These are phyloP conservation scores for Fusarium sp. DNA, from an alignment of 2,329 filamentous ascomycete genomes.

Conservation along the genomic window DNA sequence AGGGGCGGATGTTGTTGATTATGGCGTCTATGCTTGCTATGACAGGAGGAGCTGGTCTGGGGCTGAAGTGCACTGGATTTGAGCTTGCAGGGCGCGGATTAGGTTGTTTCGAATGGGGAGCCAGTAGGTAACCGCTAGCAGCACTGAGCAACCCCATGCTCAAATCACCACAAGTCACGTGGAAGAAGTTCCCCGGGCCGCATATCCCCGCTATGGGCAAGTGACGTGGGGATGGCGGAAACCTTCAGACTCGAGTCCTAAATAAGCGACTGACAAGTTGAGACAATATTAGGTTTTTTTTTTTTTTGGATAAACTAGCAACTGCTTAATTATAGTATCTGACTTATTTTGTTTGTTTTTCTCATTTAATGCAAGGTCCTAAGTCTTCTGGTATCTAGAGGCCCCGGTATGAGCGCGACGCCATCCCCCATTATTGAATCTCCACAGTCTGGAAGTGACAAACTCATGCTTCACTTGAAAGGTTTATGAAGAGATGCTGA, in stretches of 20 bases:
- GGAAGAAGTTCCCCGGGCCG: background rate
- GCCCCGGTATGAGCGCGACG: background rate
- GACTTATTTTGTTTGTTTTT: background rate
- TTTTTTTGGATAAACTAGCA: background rate
- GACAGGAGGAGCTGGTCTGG: conserved; percentile 9
- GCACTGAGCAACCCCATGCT: conserved; percentile 9
- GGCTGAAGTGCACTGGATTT: conserved; percentile 3
- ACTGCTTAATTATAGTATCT: background rate
- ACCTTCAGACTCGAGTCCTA: background rate
- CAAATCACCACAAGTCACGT: background rate
- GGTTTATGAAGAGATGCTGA: background rate
- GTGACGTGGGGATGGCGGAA: background rate
- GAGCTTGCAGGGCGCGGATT: conserved; percentile 4
- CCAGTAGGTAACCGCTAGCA: conserved; percentile 6
- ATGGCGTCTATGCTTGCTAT: conserved; percentile 29
- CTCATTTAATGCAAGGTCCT: no score
- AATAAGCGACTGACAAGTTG: background rate
- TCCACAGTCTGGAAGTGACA: background rate
- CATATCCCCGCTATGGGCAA: conserved; percentile 3
- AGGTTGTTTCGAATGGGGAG: conserved; percentile 27
- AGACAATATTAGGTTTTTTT: background rate
- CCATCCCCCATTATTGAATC: background rate
- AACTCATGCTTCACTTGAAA: background rate
- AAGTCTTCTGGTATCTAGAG: background rate
- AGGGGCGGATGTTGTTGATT: conserved; percentile 36